These are phyloP conservation scores for Smittium mucronatum DNA, from an alignment of 371 early-diverging fungal species.

Conservation along the genomic window DNA sequence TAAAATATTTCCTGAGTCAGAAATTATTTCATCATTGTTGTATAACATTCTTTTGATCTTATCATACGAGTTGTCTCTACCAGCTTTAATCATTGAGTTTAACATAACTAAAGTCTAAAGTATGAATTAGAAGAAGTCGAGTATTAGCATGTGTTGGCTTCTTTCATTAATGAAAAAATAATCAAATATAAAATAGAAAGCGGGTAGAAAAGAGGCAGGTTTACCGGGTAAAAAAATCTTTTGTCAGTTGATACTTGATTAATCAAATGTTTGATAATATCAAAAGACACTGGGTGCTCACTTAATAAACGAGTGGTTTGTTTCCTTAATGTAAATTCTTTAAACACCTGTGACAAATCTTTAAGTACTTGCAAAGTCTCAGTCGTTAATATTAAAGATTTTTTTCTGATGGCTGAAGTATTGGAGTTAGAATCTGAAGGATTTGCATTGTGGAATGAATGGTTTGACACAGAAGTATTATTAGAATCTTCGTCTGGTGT, in stretches of 20 bases:
- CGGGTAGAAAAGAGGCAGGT: background rate
- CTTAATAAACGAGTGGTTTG: background rate
- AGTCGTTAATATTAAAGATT: background rate
- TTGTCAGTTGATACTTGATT: constrained; percentile 2
- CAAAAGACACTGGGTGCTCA: background rate
- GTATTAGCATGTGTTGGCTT: too few relatives aligned
- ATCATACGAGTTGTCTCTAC: background rate
- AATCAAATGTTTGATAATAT: background rate
- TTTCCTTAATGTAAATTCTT: background rate
- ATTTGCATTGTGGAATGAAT: background rate
- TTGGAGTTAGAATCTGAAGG: background rate
- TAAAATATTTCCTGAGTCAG: background rate
- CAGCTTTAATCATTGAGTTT: constrained; percentile 1
- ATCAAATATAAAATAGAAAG: too few relatives aligned
- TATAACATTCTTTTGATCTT: background rate
- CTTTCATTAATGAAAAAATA: too few relatives aligned
- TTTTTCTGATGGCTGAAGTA: background rate
- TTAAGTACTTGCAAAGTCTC: background rate
- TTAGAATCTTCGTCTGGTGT: background rate
- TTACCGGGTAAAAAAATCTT: background rate
- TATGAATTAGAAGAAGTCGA: too few relatives aligned
- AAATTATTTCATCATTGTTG: background rate
- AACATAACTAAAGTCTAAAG: background rate
- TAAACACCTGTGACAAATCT: background rate
- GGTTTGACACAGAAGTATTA: too few relatives aligned